Evolutionary conservation across 345 rosid species (phyloP).

Genomic region (Camelina laxa): DNA sequence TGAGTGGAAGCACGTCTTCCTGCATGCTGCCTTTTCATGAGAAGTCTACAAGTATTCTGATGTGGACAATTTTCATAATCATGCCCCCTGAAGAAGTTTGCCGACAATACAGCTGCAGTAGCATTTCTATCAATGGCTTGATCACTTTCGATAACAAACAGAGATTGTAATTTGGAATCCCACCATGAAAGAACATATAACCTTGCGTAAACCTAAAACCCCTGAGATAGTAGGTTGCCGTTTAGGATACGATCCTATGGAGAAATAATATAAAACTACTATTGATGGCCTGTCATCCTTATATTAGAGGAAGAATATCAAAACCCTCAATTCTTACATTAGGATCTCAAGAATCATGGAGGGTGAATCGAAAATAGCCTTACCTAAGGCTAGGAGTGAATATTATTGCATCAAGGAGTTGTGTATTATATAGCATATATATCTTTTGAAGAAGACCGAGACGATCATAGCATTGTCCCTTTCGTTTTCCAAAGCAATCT

Average conservation of each 20-base stretch:
- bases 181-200: neutral
- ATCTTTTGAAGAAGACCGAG: neutral
- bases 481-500: neutral
- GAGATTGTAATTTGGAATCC: neutral
- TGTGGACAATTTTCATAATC: neutral
- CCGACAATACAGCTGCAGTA: neutral
- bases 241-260: neutral
- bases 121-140: neutral
- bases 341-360: constrained; percentile 4
- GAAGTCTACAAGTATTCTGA: neutral
- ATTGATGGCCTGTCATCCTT: neutral
- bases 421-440: neutral
- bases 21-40: neutral
- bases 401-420: neutral
- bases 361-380: neutral
- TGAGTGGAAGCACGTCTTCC: neutral
- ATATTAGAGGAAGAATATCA: neutral
- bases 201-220: neutral
- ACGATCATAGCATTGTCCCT: neutral
- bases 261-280: neutral
- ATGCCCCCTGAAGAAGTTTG: neutral
- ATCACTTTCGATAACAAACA: neutral
- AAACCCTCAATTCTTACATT: neutral
- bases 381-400: neutral
- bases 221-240: neutral